Base-by-base conservation (phyloP, 768 basidiomycete genomes). In the Tricholoma sp. region DNA sequence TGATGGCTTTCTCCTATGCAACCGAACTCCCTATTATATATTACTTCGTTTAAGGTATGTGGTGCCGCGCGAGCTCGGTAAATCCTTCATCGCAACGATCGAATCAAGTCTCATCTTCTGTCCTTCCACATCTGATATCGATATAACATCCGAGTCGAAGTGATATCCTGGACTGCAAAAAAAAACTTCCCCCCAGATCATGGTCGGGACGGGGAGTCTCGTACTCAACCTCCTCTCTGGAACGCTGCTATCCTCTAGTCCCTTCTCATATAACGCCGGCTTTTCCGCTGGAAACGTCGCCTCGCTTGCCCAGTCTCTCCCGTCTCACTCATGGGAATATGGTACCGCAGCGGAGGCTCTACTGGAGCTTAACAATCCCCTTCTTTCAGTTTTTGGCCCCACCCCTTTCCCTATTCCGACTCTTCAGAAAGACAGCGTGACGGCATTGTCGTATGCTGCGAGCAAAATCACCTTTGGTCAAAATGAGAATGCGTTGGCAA, bases 271-370 rank as follows among this genome's bases (percentile, higher is more conserved):
- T 55, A 63, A 65, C 41, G 73, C 76, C 2, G 76, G 76, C 10
- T 78, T 71, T 53, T 66, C 72, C 54, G 70, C 76, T 41, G 56
- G 63, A 17, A 61, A 61, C 12, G 76, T 76, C 39, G 58, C 65
- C 33, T 51, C 58, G 6, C 60, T 71, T n/a, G 72, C 72, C 0
- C 59, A 69, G 42, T 62, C 70, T 6, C 63, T 79, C 3, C 75
- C 78, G 2, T 68, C 73, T 0, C 76, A 78, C 55, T 77, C 77
- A 10, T 80, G 79, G 79, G 78, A 80, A 55, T 78, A 63, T 54
- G 79, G 79, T 1, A 72, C 76, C 1, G 70, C 72, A 3, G 50
- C 76, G 0, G 69, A 79, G 56, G 73, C 77, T 0, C 65, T 79
- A 0, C 69, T 79, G 0, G 78, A 80, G 61, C 68, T 80, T 3